phyloP scores from a whole-genome alignment of 352 stramenopile genomes.

The Pythium sukuiense region DNA sequence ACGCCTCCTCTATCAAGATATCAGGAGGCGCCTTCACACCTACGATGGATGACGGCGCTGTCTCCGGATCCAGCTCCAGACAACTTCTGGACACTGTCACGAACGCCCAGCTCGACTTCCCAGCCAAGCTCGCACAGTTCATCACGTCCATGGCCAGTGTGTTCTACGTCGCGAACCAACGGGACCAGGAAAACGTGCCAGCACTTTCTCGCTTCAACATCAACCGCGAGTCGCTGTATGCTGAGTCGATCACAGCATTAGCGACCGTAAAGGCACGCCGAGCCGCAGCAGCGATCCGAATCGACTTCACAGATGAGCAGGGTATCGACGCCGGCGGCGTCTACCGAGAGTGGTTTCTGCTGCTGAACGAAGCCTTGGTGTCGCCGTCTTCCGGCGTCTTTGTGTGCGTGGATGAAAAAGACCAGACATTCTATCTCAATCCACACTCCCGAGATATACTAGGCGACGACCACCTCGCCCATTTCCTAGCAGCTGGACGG shows the following conservation, averaged over 20 bases:
- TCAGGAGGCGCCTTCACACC: not conserved
- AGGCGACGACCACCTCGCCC: conserved; percentile 65
- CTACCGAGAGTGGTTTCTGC: conserved; percentile 78
- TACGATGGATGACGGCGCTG: not conserved
- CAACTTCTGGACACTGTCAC: conserved; percentile 4
- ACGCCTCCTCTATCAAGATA: not conserved
- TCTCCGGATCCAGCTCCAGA: not conserved
- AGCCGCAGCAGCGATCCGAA: conserved; percentile 28
- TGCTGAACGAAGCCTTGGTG: conserved; percentile 31
- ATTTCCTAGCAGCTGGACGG: conserved; percentile 56
- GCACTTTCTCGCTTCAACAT: conserved; percentile 9
- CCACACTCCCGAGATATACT: conserved; percentile 54
- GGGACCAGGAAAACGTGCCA: not conserved
- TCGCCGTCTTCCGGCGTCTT: conserved; percentile 51
- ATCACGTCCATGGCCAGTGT: conserved; percentile 16
- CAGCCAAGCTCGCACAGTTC: conserved; percentile 24
- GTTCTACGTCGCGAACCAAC: conserved; percentile 16
- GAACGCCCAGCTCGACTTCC: conserved; percentile 17
- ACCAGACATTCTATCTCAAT: conserved; percentile 70
- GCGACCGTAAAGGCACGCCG: not conserved
- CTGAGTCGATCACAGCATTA: conserved; percentile 18
- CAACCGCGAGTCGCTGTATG: conserved; percentile 2
- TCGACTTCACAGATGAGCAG: conserved; percentile 70
- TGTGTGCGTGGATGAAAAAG: conserved; percentile 43
- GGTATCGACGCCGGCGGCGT: conserved; percentile 75